Percentiles rank a stretch among this genome's conserved stretches.
Conservation (phyloP, 768 basidiomycete genomes). For the Leccinum imitatum region DNA sequence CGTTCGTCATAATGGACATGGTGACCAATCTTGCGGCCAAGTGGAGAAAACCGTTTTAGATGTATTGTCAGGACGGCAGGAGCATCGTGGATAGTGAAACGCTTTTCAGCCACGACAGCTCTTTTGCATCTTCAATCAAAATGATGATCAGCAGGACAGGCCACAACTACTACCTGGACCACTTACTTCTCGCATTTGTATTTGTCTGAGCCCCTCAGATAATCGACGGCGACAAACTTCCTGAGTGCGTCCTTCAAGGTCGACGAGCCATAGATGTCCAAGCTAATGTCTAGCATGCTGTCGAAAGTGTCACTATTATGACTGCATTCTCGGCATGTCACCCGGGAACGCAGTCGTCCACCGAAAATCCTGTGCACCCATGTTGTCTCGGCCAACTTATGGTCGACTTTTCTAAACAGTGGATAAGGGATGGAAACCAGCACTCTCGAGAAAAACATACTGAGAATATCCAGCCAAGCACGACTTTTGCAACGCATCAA, state of each 20-base stretch:
- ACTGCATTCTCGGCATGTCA: conserved; percentile 77
- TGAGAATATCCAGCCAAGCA: conserved; percentile 70
- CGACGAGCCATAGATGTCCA: conserved; percentile 74
- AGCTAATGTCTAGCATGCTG: conserved; percentile 87
- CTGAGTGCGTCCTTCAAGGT: conserved; percentile 70
- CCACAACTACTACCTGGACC: background rate
- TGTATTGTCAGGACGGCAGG: conserved; percentile 90
- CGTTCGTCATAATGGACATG: too few relatives aligned
- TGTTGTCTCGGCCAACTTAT: conserved; percentile 76
- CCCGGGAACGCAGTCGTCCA: conserved; percentile 86
- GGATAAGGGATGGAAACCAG: conserved; percentile 13
- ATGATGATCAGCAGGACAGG: conserved; percentile 8
- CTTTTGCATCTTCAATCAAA: conserved; percentile 74
- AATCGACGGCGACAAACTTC: conserved; percentile 80
- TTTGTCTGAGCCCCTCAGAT: conserved; percentile 87
- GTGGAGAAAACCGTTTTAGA: conserved; percentile 90
- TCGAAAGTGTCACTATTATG: conserved; percentile 97
- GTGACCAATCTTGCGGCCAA: conserved; percentile 84
- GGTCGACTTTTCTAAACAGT: conserved; percentile 59
- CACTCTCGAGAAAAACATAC: conserved; percentile 43
- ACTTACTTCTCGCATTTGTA: conserved; percentile 98
- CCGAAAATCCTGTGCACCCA: conserved; percentile 97
- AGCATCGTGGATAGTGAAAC: conserved; percentile 84
- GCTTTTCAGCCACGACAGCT: conserved; percentile 85
- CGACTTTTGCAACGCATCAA: conserved; percentile 87